Percentiles rank a stretch among this genome's conserved stretches.
Conservation (phyloP, 345 rosid species). For the Kernera saxatilis region DNA sequence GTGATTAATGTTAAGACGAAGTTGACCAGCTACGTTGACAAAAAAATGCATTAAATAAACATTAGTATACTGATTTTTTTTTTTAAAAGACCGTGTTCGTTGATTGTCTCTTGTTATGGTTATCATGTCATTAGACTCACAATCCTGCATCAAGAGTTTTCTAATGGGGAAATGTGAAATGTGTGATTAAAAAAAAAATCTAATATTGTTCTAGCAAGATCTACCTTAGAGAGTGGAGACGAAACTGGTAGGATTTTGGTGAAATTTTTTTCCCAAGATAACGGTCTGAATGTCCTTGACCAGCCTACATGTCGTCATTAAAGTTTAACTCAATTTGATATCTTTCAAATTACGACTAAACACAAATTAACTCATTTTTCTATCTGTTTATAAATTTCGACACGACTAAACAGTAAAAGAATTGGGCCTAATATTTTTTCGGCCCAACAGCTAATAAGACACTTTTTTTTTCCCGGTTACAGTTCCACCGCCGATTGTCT, state of each 20-base stretch:
- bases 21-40: constrained; percentile 14
- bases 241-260: not conserved
- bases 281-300: too few relatives aligned
- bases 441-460: not conserved
- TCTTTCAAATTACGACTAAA: too few relatives aligned
- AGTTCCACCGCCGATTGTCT: not conserved
- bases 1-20: not conserved
- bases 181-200: not conserved
- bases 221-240: not conserved
- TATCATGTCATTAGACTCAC: constrained; percentile 2
- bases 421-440: not conserved
- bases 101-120: not conserved
- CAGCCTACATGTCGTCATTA: too few relatives aligned
- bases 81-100: not conserved
- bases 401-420: too few relatives aligned
- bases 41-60: not conserved
- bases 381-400: too few relatives aligned
- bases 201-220: not conserved
- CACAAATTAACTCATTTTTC: too few relatives aligned
- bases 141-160: not conserved
- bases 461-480: not conserved
- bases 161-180: not conserved
- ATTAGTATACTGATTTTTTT: too few relatives aligned
- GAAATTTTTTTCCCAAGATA: too few relatives aligned
- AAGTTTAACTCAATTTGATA: too few relatives aligned